These are phyloP conservation scores for Starmera quercuum DNA, from an alignment of 805 yeast species.

Conservation along the genomic window DNA sequence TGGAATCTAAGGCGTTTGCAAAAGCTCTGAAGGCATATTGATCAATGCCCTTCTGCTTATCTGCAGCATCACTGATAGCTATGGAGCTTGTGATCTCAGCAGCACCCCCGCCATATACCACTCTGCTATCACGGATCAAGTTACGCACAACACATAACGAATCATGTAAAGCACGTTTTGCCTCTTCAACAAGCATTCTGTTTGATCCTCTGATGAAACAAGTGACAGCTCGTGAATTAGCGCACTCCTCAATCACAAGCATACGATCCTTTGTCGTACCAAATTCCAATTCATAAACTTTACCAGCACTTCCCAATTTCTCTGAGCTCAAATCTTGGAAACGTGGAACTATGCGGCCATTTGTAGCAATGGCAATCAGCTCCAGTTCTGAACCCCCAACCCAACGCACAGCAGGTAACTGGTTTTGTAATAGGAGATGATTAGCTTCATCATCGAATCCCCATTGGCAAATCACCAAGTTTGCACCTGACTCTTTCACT, in stretches of 20 bases:
- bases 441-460: slow-evolving; percentile 99
- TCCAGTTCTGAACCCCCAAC: slow-evolving; percentile 97
- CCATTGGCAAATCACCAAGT: slow-evolving; percentile 97
- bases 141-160: slow-evolving; percentile 96
- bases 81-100: slow-evolving; percentile 92
- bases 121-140: slow-evolving; percentile 82
- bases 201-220: slow-evolving; percentile 93
- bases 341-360: slow-evolving; percentile 94
- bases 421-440: slow-evolving; percentile 79
- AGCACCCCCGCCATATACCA: slow-evolving; percentile 99
- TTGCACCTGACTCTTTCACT: slow-evolving; percentile 89
- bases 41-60: slow-evolving; percentile 87
- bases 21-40: slow-evolving; percentile 98
- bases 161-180: slow-evolving; percentile 92
- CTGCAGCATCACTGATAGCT: slow-evolving; percentile 88
- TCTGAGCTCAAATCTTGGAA: slow-evolving; percentile 82
- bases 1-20: slow-evolving; percentile 80
- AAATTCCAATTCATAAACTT: slow-evolving; percentile 79
- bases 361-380: slow-evolving; percentile 93
- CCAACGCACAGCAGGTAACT: slow-evolving; percentile 97
- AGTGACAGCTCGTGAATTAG: slow-evolving; percentile 83
- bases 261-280: slow-evolving; percentile 96
- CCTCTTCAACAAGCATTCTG: slow-evolving; percentile 97
- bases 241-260: slow-evolving; percentile 88
- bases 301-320: slow-evolving; percentile 85